phyloP scores from a whole-genome alignment of 1,284 basidiomycete species.

The Sutorius eximius region DNA sequence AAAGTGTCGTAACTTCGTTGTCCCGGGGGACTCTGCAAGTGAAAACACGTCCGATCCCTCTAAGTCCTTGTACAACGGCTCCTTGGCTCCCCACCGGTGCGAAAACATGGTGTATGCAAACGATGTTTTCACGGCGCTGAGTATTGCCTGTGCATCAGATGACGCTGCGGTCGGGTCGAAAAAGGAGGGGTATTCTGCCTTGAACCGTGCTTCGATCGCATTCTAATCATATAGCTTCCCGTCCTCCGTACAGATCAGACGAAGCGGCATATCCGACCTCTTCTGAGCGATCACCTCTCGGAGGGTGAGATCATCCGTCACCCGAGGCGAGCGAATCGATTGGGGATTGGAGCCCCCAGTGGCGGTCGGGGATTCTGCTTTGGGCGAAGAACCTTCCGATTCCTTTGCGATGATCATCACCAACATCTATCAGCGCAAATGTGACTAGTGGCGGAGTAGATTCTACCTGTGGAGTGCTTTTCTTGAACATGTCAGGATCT shows the following conservation, averaged over 20 bases:
- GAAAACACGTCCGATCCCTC: slow-evolving; percentile 21
- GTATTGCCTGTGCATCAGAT: slow-evolving; percentile 1
- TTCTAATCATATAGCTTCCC: slow-evolving; percentile 21
- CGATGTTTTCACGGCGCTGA: slow-evolving; percentile 8
- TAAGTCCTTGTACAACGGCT: slow-evolving; percentile 20
- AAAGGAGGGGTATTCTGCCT: slow-evolving; percentile 10
- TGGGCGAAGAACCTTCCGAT: not conserved
- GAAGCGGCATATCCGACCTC: slow-evolving; percentile 24
- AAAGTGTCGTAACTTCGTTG: slow-evolving; percentile 21
- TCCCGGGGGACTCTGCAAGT: slow-evolving; percentile 12
- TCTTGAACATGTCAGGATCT: slow-evolving; percentile 14
- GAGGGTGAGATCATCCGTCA: slow-evolving; percentile 2
- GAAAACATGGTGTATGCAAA: slow-evolving; percentile 27
- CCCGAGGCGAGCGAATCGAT: not conserved
- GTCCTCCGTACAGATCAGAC: slow-evolving; percentile 26
- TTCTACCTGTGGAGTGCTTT: slow-evolving; percentile 3
- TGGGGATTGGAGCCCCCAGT: not conserved
- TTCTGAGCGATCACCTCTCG: slow-evolving; percentile 15
- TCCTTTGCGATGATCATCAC: not conserved
- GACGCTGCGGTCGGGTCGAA: slow-evolving; percentile 10
- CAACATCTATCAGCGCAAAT: not conserved
- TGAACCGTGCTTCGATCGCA: slow-evolving; percentile 21
- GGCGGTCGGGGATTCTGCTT: not conserved
- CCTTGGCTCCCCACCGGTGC: slow-evolving; percentile 21
- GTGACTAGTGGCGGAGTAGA: not conserved